phyloP scores from a whole-genome alignment of 202 grass and related monocot genomes.

The Eragrostis tef region DNA sequence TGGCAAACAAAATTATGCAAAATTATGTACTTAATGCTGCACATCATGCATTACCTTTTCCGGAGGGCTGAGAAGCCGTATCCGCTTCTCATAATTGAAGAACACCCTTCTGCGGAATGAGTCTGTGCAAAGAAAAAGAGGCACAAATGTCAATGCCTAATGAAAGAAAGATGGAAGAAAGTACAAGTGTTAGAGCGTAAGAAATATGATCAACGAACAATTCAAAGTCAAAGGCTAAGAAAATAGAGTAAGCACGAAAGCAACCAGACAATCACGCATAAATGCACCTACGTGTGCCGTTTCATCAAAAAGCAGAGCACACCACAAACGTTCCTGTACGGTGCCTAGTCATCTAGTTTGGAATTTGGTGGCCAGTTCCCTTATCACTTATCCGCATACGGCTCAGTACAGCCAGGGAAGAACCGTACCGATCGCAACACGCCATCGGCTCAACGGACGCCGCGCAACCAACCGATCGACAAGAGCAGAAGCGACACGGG shows the following conservation, averaged over 20 bases:
- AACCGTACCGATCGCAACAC: slow-evolving; percentile 39
- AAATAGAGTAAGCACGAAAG: neutral
- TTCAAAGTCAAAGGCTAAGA: neutral
- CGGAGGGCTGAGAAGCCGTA: slow-evolving; percentile 77
- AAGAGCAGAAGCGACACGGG: neutral
- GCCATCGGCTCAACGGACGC: neutral
- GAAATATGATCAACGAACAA: neutral
- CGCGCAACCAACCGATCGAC: neutral
- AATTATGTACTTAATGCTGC: neutral
- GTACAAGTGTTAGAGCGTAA: neutral
- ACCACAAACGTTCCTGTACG: neutral
- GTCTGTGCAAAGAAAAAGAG: slow-evolving; percentile 47
- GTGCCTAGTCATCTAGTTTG: slow-evolving; percentile 8
- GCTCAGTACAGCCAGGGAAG: slow-evolving; percentile 29
- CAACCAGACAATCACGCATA: neutral
- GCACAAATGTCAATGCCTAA: neutral
- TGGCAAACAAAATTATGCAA: neutral
- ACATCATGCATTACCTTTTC: slow-evolving; percentile 68
- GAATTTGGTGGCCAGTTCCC: neutral
- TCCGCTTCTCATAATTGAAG: slow-evolving; percentile 96
- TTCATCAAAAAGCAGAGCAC: slow-evolving; percentile 13
- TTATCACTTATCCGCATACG: slow-evolving; percentile 16
- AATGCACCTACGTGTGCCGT: neutral
- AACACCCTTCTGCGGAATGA: slow-evolving; percentile 85
- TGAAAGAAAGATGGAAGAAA: neutral